Evolutionary conservation across 345 rosid species (phyloP).

Genomic region (Hirschfeldia incana): DNA sequence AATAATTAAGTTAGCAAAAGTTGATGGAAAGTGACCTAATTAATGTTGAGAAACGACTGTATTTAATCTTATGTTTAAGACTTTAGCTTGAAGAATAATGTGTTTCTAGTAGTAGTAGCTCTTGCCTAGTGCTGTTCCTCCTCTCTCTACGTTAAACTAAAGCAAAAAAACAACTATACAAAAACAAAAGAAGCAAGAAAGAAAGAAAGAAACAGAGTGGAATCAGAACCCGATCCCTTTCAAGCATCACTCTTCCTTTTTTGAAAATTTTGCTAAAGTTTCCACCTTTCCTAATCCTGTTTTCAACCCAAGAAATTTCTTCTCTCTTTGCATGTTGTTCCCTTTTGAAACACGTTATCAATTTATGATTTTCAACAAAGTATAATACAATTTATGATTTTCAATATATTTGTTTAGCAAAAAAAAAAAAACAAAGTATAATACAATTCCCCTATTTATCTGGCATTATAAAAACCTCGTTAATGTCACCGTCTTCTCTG

Average conservation of each 20-base stretch:
- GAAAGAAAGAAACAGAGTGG: slow-evolving; percentile 28
- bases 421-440: too few species aligned
- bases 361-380: slow-evolving; percentile 5
- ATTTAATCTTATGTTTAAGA: background rate
- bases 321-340: slow-evolving; percentile 15
- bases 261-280: slow-evolving; percentile 36
- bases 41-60: slow-evolving; percentile 2
- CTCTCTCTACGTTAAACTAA: background rate
- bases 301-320: slow-evolving; percentile 23
- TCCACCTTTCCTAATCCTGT: slow-evolving; percentile 11
- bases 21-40: slow-evolving; percentile 32
- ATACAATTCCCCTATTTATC: background rate
- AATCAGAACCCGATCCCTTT: slow-evolving; percentile 34
- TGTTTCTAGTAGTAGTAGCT: background rate
- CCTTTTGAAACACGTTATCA: slow-evolving; percentile 32
- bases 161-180: background rate
- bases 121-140: slow-evolving; percentile 2
- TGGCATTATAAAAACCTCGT: slow-evolving; percentile 24
- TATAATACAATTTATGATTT: too few species aligned
- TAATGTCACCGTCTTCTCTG: slow-evolving; percentile 29
- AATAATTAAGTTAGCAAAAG: slow-evolving; percentile 13
- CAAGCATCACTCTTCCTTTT: slow-evolving; percentile 20
- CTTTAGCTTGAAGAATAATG: background rate
- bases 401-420: too few species aligned
- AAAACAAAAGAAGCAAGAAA: background rate